These are phyloP conservation scores for Lentinula edodes DNA, from an alignment of 768 basidiomycete species.

Conservation along the genomic window DNA sequence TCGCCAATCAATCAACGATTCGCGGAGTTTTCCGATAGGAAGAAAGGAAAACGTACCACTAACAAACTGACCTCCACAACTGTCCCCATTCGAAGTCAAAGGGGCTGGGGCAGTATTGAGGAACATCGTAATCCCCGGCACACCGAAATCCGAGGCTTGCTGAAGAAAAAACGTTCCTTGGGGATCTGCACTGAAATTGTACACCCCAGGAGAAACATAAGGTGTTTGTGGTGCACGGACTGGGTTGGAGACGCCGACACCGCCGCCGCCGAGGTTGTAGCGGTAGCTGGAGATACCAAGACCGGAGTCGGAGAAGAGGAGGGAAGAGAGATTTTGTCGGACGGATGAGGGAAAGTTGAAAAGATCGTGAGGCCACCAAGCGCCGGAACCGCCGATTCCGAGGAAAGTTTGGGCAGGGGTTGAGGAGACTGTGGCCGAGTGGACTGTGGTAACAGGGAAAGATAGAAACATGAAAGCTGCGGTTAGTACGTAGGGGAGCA, in stretches of 20 bases:
- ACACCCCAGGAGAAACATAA: slow-evolving; percentile 31
- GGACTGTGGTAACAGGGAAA: background rate
- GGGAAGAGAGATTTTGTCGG: slow-evolving; percentile 33
- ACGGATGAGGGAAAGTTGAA: slow-evolving; percentile 32
- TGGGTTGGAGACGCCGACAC: slow-evolving; percentile 34
- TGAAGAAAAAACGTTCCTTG: slow-evolving; percentile 35
- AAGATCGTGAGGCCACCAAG: slow-evolving; percentile 42
- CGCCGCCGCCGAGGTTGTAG: slow-evolving; percentile 38
- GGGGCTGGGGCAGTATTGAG: slow-evolving; percentile 35
- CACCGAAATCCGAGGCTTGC: slow-evolving; percentile 29
- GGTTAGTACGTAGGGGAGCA: background rate
- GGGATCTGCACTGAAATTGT: slow-evolving; percentile 33
- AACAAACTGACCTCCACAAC: slow-evolving; percentile 30
- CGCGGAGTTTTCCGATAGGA: background rate
- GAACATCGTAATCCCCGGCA: slow-evolving; percentile 34
- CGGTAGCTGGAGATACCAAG: slow-evolving; percentile 37
- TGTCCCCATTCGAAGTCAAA: slow-evolving; percentile 27
- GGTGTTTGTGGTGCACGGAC: slow-evolving; percentile 31
- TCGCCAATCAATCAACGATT: background rate
- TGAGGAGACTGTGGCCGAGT: slow-evolving; percentile 8
- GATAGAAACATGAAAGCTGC: background rate
- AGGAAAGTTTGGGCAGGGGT: slow-evolving; percentile 15
- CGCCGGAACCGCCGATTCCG: slow-evolving; percentile 37
- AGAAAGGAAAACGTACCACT: slow-evolving; percentile 15
- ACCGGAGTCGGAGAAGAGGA: slow-evolving; percentile 32